Evolutionary conservation across 768 basidiomycete species (phyloP).

Genomic region (Lactifluus piperatus): DNA sequence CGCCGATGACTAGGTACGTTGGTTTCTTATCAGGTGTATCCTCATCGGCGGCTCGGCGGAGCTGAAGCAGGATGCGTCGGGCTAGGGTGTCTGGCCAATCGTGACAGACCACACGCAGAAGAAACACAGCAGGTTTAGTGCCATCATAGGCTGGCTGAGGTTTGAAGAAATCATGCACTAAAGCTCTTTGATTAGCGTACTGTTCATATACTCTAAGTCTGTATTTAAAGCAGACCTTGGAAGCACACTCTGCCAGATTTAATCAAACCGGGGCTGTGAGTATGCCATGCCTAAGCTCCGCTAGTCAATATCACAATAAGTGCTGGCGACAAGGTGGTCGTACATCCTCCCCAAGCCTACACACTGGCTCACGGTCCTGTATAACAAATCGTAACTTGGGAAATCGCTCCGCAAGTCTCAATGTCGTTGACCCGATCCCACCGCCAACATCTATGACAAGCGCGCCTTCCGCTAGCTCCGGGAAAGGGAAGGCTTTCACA

Average conservation of each 20-base stretch:
- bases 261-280: slow-evolving; percentile 18
- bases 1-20: slow-evolving; percentile 61
- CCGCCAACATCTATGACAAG: slow-evolving; percentile 63
- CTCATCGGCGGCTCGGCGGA: slow-evolving; percentile 32
- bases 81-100: slow-evolving; percentile 65
- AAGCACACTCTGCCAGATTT: slow-evolving; percentile 19
- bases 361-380: slow-evolving; percentile 50
- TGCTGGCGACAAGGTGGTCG: background rate
- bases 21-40: slow-evolving; percentile 15
- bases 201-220: background rate
- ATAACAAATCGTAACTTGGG: slow-evolving; percentile 42
- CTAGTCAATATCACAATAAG: background rate
- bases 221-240: slow-evolving; percentile 13
- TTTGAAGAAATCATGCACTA: slow-evolving; percentile 70
- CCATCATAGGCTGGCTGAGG: slow-evolving; percentile 33
- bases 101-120: slow-evolving; percentile 64
- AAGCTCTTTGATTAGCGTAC: background rate
- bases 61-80: slow-evolving; percentile 35
- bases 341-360: slow-evolving; percentile 37
- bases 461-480: slow-evolving; percentile 38
- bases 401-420: slow-evolving; percentile 36
- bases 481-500: slow-evolving; percentile 49
- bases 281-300: slow-evolving; percentile 16
- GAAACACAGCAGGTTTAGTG: slow-evolving; percentile 50
- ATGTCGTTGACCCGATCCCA: slow-evolving; percentile 49